These are phyloP conservation scores for Trichocladium antarcticum DNA, from an alignment of 495 filamentous ascomycete genomes.

Conservation along the genomic window DNA sequence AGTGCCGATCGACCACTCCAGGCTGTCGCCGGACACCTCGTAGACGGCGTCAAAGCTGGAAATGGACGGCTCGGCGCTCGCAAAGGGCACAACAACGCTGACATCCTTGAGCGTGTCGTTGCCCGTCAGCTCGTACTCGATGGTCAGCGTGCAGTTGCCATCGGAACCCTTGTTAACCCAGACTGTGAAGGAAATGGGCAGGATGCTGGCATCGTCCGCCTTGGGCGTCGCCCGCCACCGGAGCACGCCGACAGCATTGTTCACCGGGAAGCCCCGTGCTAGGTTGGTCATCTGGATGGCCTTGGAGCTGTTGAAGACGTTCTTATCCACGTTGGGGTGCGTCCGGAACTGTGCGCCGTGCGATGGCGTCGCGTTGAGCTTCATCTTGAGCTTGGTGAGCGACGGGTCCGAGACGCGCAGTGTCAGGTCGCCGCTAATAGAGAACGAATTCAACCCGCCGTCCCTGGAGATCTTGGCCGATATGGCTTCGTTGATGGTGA, in stretches of 20 bases:
- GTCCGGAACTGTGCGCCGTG: conserved; percentile 80
- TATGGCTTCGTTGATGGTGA: conserved; percentile 79
- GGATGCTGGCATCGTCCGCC: conserved; percentile 56
- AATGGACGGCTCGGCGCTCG: conserved; percentile 70
- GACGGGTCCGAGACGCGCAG: conserved; percentile 78
- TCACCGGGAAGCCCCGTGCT: conserved; percentile 77
- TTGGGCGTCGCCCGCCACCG: conserved; percentile 74
- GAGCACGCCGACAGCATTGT: conserved; percentile 78
- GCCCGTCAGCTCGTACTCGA: conserved; percentile 87
- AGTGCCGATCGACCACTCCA: conserved; percentile 84
- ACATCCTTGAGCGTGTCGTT: conserved; percentile 68
- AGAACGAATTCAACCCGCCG: conserved; percentile 68
- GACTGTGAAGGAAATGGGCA: conserved; percentile 87
- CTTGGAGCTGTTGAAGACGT: conserved; percentile 63
- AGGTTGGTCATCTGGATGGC: conserved; percentile 76
- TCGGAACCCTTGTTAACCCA: conserved; percentile 84
- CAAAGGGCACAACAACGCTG: conserved; percentile 73
- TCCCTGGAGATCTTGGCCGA: conserved; percentile 78
- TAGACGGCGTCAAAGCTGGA: conserved; percentile 88
- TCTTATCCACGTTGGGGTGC: conserved; percentile 89
- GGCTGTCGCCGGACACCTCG: conserved; percentile 82
- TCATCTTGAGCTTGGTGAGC: conserved; percentile 79
- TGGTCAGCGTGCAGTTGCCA: conserved; percentile 68
- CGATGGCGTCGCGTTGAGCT: conserved; percentile 58
- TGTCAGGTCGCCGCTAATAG: conserved; percentile 82